These are phyloP conservation scores for Trametopsis cervina DNA, from an alignment of 768 basidiomycete genomes.

Conservation along the genomic window DNA sequence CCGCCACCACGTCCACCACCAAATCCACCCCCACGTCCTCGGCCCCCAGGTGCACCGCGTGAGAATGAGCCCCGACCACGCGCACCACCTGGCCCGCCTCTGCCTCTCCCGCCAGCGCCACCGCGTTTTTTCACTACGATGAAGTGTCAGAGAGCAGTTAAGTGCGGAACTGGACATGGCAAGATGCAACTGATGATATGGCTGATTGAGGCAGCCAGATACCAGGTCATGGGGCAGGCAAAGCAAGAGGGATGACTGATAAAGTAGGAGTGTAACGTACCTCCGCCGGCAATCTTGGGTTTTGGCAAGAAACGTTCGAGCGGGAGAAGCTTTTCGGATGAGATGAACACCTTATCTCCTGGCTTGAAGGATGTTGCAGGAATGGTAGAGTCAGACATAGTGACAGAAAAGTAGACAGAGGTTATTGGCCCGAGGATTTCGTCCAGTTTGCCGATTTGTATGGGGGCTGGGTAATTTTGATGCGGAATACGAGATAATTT, in stretches of 20 bases:
- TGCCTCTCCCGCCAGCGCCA: slow-evolving; percentile 20
- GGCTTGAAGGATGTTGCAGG: slow-evolving; percentile 93
- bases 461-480: slow-evolving; percentile 34
- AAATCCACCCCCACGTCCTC: slow-evolving; percentile 26
- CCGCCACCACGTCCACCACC: slow-evolving; percentile 28
- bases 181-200: slow-evolving; percentile 12
- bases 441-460: slow-evolving; percentile 90
- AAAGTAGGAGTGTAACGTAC: slow-evolving; percentile 22
- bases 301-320: slow-evolving; percentile 96
- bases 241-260: neutral
- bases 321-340: slow-evolving; percentile 93
- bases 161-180: neutral
- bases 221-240: neutral
- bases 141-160: neutral
- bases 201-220: slow-evolving; percentile 17
- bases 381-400: slow-evolving; percentile 79
- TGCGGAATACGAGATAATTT: neutral
- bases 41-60: slow-evolving; percentile 26
- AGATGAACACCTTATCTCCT: slow-evolving; percentile 97
- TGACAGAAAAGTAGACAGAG: slow-evolving; percentile 96
- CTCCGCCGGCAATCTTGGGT: slow-evolving; percentile 71
- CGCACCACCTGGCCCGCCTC: slow-evolving; percentile 8
- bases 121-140: slow-evolving; percentile 1
- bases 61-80: slow-evolving; percentile 25
- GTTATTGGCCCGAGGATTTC: slow-evolving; percentile 99